Conservation (phyloP, 1,139 yeast genomes). For the Candida sp. region DNA sequence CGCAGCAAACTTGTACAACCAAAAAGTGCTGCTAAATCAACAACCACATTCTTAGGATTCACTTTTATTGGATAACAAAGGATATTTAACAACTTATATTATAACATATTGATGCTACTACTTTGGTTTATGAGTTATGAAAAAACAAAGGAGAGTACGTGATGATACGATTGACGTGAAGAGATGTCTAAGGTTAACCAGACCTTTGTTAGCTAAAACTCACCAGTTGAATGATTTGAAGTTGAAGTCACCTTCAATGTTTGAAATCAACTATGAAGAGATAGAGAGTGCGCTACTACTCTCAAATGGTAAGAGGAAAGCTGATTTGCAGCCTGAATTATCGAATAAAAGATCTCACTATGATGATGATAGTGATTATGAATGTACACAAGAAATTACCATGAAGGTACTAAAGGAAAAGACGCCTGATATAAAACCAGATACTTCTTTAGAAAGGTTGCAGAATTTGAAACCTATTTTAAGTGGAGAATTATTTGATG, state of each 20-base stretch:
- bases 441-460: constrained; percentile 22
- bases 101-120: not conserved
- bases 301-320: not conserved
- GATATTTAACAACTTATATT: too few relatives aligned
- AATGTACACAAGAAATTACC: constrained; percentile 1
- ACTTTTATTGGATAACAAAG: too few relatives aligned
- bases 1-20: too few relatives aligned
- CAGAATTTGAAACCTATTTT: constrained; percentile 20
- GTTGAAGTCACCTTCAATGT: constrained; percentile 20
- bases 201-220: constrained; percentile 36
- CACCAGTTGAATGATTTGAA: constrained; percentile 29
- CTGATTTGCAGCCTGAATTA: not conserved
- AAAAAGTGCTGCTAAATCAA: too few relatives aligned
- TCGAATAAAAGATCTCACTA: not conserved
- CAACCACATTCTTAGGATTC: too few relatives aligned
- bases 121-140: not conserved
- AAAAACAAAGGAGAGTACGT: not conserved
- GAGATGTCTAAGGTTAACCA: constrained; percentile 31
- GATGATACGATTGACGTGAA: constrained; percentile 4
- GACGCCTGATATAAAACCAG: constrained; percentile 13
- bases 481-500: constrained; percentile 21
- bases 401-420: constrained; percentile 1
- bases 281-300: not conserved
- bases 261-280: constrained; percentile 10
- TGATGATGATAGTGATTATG: constrained; percentile 3